Conservation (phyloP, 495 filamentous ascomycete genomes). For the Chaetomidium leptoderma region DNA sequence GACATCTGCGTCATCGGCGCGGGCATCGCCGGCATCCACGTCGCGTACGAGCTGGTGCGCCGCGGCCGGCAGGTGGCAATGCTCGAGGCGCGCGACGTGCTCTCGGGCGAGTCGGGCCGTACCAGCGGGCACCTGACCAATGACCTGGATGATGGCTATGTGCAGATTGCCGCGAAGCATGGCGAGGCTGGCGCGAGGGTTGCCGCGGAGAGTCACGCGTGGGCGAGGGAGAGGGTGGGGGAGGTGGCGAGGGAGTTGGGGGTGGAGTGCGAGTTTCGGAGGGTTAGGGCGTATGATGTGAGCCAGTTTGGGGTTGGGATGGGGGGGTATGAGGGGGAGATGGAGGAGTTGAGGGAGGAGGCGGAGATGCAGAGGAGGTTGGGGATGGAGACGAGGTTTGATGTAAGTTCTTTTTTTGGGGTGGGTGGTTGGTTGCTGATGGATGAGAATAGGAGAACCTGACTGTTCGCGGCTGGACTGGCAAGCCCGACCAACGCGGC, state of each 20-base stretch:
- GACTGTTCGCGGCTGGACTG: slow-evolving; percentile 42
- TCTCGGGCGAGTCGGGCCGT: slow-evolving; percentile 52
- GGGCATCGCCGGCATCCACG: slow-evolving; percentile 52
- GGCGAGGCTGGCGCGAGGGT: slow-evolving; percentile 44
- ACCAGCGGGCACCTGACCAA: slow-evolving; percentile 54
- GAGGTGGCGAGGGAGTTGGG: slow-evolving; percentile 44
- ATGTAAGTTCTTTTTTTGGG: slow-evolving; percentile 17
- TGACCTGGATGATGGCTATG: slow-evolving; percentile 50
- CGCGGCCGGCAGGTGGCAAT: slow-evolving; percentile 48
- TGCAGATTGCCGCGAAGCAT: slow-evolving; percentile 49
- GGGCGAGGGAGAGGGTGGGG: slow-evolving; percentile 49
- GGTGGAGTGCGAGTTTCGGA: slow-evolving; percentile 55
- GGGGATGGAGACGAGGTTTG: slow-evolving; percentile 42
- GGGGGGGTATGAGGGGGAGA: slow-evolving; percentile 40
- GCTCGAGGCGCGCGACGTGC: slow-evolving; percentile 51
- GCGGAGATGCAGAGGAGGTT: slow-evolving; percentile 39
- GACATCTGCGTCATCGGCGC: slow-evolving; percentile 53
- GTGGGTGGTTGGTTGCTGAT: not conserved
- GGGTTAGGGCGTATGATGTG: slow-evolving; percentile 45
- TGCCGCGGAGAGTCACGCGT: slow-evolving; percentile 53
- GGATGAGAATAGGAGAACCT: slow-evolving; percentile 30
- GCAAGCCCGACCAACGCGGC: slow-evolving; percentile 48
- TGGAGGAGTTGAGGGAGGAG: slow-evolving; percentile 37
- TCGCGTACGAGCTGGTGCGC: slow-evolving; percentile 51
- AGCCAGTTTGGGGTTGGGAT: slow-evolving; percentile 32